A percentile compares a stretch with the other conserved stretches of the same genome.
Conservation (phyloP, 305 asterid species). For the Euphrasia arctica region DNA sequence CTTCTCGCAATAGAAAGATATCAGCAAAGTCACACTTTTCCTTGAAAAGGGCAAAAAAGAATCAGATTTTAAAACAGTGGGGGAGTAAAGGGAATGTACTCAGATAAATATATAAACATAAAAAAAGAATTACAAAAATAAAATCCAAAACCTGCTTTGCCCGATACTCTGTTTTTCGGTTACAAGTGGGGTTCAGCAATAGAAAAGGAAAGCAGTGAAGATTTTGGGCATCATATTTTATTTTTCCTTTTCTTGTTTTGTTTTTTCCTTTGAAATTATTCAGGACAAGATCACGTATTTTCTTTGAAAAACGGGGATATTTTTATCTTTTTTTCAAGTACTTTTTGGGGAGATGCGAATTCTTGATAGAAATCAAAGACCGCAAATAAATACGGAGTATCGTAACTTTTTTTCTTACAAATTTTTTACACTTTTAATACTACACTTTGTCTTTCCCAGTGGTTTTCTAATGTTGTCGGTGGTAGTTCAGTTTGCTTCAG, state of each 20-base stretch:
- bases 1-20: conserved; percentile 23
- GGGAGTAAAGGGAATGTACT: conserved; percentile 17
- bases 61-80: background rate
- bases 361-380: no score
- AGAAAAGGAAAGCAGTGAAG: conserved; percentile 31
- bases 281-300: conserved; percentile 7
- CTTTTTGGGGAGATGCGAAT: no score
- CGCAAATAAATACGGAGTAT: no score
- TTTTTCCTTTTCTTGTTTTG: conserved; percentile 2
- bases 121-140: background rate
- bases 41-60: conserved; percentile 10
- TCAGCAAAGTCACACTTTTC: conserved; percentile 17
- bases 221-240: conserved; percentile 30
- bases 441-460: no score
- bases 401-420: no score
- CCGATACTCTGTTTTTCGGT: conserved; percentile 35
- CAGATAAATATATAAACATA: conserved; percentile 19
- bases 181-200: conserved; percentile 45
- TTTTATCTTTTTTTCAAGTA: no score
- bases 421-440: no score
- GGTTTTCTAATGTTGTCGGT: no score
- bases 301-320: no score
- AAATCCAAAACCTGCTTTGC: conserved; percentile 30
- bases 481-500: no score
- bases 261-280: background rate